A percentile compares a stretch with the other conserved stretches of the same genome.
These are phyloP conservation scores for Parafenestella ontariensis DNA, from an alignment of 2,329 filamentous ascomycete species.

Conservation along the genomic window DNA sequence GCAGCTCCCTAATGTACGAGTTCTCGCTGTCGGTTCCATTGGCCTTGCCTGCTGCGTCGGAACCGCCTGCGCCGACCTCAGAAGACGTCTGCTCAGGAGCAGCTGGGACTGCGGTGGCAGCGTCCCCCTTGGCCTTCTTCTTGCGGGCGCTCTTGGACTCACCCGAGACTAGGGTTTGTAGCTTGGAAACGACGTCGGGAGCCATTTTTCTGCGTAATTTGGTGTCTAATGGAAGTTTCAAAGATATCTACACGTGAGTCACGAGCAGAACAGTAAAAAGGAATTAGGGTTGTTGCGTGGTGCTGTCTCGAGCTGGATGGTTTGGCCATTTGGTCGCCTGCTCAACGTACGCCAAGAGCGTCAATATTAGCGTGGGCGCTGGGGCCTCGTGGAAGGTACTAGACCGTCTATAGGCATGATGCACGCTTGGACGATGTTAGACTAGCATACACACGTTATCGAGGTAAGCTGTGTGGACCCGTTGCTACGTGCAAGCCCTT, in stretches of 20 bases:
- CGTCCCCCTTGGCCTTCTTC: slow-evolving; percentile 58
- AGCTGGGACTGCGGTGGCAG: slow-evolving; percentile 53
- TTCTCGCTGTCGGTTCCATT: slow-evolving; percentile 74
- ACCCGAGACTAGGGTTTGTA: slow-evolving; percentile 65
- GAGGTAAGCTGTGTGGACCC: background rate
- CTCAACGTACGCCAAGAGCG: slow-evolving; percentile 14
- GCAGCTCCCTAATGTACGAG: slow-evolving; percentile 83
- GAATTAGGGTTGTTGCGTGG: slow-evolving; percentile 9
- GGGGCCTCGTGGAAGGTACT: slow-evolving; percentile 16
- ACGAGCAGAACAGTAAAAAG: slow-evolving; percentile 14
- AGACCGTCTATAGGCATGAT: slow-evolving; percentile 5
- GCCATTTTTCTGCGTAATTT: slow-evolving; percentile 34
- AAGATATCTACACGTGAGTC: slow-evolving; percentile 21
- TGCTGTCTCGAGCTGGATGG: slow-evolving; percentile 16
- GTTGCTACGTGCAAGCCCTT: background rate
- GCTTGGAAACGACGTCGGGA: slow-evolving; percentile 69
- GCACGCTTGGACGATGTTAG: slow-evolving; percentile 1
- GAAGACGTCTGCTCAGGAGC: slow-evolving; percentile 46
- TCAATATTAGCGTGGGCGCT: slow-evolving; percentile 20
- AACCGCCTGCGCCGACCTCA: slow-evolving; percentile 38
- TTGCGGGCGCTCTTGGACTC: slow-evolving; percentile 62
- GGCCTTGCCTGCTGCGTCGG: slow-evolving; percentile 47
- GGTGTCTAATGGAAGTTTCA: slow-evolving; percentile 8
- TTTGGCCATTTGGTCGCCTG: slow-evolving; percentile 16
- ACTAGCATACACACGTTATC: background rate